Percentiles rank a stretch among this genome's conserved stretches.
Evolutionary conservation across 2,329 filamentous ascomycete genomes (phyloP).

Genomic region (Madurella fahalii): DNA sequence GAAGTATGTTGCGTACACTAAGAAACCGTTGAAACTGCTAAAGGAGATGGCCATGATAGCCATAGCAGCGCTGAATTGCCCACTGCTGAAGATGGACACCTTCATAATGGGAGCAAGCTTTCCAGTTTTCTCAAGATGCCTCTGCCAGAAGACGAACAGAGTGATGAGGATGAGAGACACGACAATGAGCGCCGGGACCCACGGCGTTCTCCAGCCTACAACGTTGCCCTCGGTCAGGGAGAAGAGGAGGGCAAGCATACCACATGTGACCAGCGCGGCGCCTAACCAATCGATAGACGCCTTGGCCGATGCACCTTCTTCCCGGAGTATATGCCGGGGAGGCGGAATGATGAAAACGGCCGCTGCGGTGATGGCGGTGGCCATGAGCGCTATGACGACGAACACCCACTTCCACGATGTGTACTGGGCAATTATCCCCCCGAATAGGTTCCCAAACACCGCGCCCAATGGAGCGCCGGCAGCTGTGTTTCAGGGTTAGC

Average conservation of each 20-base stretch:
- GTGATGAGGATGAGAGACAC: constrained; percentile 53
- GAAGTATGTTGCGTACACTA: constrained; percentile 66
- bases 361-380: constrained; percentile 51
- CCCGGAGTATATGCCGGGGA: constrained; percentile 35
- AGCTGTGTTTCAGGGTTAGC: constrained; percentile 32
- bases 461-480: constrained; percentile 62
- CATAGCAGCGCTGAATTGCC: constrained; percentile 59
- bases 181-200: constrained; percentile 57
- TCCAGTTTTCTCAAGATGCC: constrained; percentile 51
- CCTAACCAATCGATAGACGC: constrained; percentile 63
- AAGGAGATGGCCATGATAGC: constrained; percentile 64
- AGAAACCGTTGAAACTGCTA: constrained; percentile 62
- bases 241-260: constrained; percentile 60
- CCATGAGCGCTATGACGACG: constrained; percentile 59
- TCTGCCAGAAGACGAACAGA: constrained; percentile 59
- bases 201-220: constrained; percentile 61
- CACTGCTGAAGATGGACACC: constrained; percentile 58
- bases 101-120: constrained; percentile 59
- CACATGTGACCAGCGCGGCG: constrained; percentile 57
- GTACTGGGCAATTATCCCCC: constrained; percentile 61
- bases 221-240: constrained; percentile 66
- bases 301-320: constrained; percentile 33
- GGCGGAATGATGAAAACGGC: constrained; percentile 58
- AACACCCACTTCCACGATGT: constrained; percentile 65
- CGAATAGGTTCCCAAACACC: constrained; percentile 61